Conservation (phyloP, 2,329 filamentous ascomycete species). For the Thermoascus crustaceus region DNA sequence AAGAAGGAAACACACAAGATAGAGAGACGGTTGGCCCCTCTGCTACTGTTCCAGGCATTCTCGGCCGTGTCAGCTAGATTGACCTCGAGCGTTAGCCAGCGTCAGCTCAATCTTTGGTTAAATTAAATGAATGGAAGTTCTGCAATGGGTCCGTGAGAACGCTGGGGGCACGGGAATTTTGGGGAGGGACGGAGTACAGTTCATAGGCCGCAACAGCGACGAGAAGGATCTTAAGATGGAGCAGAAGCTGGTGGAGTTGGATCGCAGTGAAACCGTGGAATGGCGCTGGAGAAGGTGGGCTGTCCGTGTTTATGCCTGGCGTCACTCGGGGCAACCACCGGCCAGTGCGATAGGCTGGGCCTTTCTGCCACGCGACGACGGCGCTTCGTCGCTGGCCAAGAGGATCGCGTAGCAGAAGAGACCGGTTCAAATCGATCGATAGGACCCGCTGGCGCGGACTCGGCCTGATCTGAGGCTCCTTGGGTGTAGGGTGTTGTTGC, state of each 20-base stretch:
- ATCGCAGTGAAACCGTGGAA: conserved; percentile 5
- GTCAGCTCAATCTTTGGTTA: conserved; percentile 23
- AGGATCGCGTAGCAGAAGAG: too few species aligned
- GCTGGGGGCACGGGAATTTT: too few species aligned
- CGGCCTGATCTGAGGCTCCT: too few species aligned
- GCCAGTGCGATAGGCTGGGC: conserved; percentile 5
- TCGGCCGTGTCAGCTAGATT: conserved; percentile 13
- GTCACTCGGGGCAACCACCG: conserved; percentile 23
- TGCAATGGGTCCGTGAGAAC: too few species aligned
- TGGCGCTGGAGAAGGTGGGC: background rate
- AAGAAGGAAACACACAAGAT: conserved; percentile 48
- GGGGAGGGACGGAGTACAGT: conserved; percentile 3
- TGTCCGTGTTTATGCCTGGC: conserved; percentile 16
- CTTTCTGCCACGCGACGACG: conserved; percentile 3
- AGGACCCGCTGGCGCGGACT: too few species aligned
- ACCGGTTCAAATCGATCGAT: too few species aligned
- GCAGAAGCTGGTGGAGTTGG: conserved; percentile 17
- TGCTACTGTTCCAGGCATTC: conserved; percentile 54
- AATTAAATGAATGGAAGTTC: conserved; percentile 11
- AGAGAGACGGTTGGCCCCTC: conserved; percentile 59
- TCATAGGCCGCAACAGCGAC: conserved; percentile 3
- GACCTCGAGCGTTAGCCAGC: conserved; percentile 28
- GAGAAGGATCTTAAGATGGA: conserved; percentile 7
- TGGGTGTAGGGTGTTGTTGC: too few species aligned
- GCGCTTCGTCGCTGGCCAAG: too few species aligned